Base-by-base conservation (phyloP, 371 early-diverging fungal genomes). In the Capillidium rhysosporum region DNA sequence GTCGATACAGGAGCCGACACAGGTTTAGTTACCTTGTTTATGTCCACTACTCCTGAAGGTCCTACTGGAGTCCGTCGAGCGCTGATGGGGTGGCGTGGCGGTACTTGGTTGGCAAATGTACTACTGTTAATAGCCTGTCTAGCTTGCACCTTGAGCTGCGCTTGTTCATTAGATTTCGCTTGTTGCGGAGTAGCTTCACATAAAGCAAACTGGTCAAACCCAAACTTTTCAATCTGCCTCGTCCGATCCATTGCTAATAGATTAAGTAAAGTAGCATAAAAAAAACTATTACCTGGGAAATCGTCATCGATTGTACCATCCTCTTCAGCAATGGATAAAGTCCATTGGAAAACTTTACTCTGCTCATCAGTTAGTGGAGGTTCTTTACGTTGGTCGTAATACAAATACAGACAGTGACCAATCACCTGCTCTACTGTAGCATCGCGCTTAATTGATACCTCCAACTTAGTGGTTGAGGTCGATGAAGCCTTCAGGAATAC, bases 271-370 rank as follows among this genome's bases (percentile, higher is more conserved):
- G 31, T 31, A 41, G 16, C 9, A 49, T 54, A 21, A 31, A n/a
- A 16, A 52, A 46, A 29, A 16, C 20, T 26, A 1, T 57, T 71
- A 86, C 86, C 91, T 40, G 95, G 95, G 59, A 96, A 79, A 65
- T 92, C 94, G 38, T 92, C 92, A 60, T 96, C 97, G 49, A 94
- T 82, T 38, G 77, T 78, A 16, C 95, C 95, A 70, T 90, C 92
- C 52, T 91, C 92, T 61, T 92, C 95, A 1, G 84, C 91, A 56
- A 96, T 90, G 46, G 89, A 69, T 66, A 94, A 63, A 14, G 75
- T 81, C 95, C 95, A 94, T 49, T 73, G 66, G 0, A 73, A 74
- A 10, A 85, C 73, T 49, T 83, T 76, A 30, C 71, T 76, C 23
- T 69, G 60, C 1, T 76, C 69, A 1, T 67, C 72, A 1, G 80